Base-by-base conservation (phyloP, 2,329 filamentous ascomycete species). In the Hymenoscyphus repandus region DNA sequence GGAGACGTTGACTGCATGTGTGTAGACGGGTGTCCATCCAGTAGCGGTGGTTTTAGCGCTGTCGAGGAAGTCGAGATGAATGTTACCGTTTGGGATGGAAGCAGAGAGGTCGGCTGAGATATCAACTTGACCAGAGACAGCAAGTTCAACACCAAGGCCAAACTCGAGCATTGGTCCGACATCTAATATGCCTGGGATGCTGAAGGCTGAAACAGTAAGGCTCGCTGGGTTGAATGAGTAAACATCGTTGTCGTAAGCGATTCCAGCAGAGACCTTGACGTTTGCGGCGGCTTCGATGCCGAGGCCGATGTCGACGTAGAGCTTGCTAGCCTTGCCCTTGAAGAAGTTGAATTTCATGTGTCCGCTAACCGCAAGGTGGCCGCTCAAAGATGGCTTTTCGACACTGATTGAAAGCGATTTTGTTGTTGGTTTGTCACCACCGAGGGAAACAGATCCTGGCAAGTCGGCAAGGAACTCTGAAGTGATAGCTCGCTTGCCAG, bases 21-120 rank as follows among this genome's bases (percentile, higher is more conserved):
- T 45, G 18, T 45, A 45, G 6, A 11, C 11, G 15, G 43, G 43
- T 9, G 5, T n/a, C 43, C 43, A 45, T 27, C 43, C 43, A 9
- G 43, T 20, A 10, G 30, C 32, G n/a, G 20, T 10, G 15, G 43
- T 45, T 13, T 45, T 45, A 5, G 17, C 20, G 31, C 9, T 12
- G 32, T 45, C 11, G n/a, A 37, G 31, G 9, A 45, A 36, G 36
- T 36, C 31, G 13, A 45, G 12, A n/a, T 36, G 42, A 2, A 36
- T 27, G 15, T 34, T 17, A 3, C 43, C 43, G n/a, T 3, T 20
- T 7, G n/a, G 30, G 13, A 45, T 30, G 5, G n/a, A 15, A 17
- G 43, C n/a, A 36, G 43, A 10, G 43, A 45, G 43, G 10, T 45
- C 32, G 13, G 43, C 43, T 34, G 31, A 17, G 15, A 45, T n/a